Evolutionary conservation across 305 asterid genomes (phyloP).

Genomic region (Solanum hybrid): DNA sequence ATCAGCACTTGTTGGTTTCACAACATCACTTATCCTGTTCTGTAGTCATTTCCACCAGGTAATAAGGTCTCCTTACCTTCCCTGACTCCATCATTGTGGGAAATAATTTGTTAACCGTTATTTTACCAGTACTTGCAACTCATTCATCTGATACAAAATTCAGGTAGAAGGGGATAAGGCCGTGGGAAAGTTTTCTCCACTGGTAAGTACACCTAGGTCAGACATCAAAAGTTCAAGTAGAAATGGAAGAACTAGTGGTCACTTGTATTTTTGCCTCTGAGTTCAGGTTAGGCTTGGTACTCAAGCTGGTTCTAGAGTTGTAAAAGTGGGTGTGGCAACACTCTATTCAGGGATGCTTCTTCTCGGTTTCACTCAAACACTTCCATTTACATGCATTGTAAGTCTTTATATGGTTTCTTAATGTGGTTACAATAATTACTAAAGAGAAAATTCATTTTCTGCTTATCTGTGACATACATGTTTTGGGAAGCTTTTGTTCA

Average conservation of each 20-base stretch:
- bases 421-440: neutral
- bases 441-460: neutral
- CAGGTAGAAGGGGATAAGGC: slow-evolving; percentile 81
- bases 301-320: slow-evolving; percentile 50
- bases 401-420: slow-evolving; percentile 15
- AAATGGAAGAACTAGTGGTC: neutral
- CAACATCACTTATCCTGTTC: slow-evolving; percentile 77
- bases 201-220: slow-evolving; percentile 46
- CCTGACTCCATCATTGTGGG: neutral
- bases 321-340: slow-evolving; percentile 38
- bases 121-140: neutral
- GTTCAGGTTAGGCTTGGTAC: slow-evolving; percentile 79
- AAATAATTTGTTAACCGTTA: slow-evolving; percentile 1
- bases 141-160: slow-evolving; percentile 5
- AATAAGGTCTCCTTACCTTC: neutral
- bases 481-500: neutral
- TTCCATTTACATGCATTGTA: slow-evolving; percentile 65
- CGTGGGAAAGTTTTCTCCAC: slow-evolving; percentile 74
- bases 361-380: slow-evolving; percentile 54
- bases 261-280: neutral
- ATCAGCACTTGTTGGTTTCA: slow-evolving; percentile 71
- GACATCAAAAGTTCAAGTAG: neutral
- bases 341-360: slow-evolving; percentile 48
- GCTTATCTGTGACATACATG: neutral
- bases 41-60: slow-evolving; percentile 97